Evolutionary conservation across 495 filamentous ascomycete genomes (phyloP), one percentile per base, ranked within the genome.

Genomic region (Ascobolus immersus): DNA sequence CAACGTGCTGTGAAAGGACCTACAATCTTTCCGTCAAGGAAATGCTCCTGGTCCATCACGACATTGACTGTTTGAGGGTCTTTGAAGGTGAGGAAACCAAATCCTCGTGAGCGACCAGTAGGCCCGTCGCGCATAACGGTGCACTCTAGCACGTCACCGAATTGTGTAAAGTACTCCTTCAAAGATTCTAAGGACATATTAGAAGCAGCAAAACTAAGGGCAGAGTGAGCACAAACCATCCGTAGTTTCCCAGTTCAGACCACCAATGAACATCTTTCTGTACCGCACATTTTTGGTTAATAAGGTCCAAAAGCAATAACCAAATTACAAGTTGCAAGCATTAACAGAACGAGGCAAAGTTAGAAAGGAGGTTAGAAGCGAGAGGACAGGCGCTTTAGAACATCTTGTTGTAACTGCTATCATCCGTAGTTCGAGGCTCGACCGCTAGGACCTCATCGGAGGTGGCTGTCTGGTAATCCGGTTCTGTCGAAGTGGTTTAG

Each of bases 211-310:
- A 27, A n/a, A 11, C 25, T n/a, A 11, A 11, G 25, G 25, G 14
- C 14, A 14, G 15, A 31, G 36, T 45, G 17, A 10, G 25, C 35
- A 49, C 77, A 62, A 75, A 96, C 86, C 74, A 57, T 96, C 86
- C 31, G 86, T 93, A 18, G 86, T 96, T 54, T 96, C 86, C 86
- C 86, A 96, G 51, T 96, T 96, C 42, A 96, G 59, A 12, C 86
- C 86, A 44, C 86, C 86, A 58, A 96, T 96, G 45, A 96, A 96
- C 86, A 96, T 96, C 58, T 96, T 96, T 44, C 86, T 96, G 28
- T 43, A 43, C 32, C 25, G 28, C n/a, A n/a, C n/a, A n/a, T n/a
- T n/a, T n/a, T n/a, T n/a, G n/a, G n/a, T n/a, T n/a, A n/a, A n/a
- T n/a, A n/a, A n/a, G n/a, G n/a, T n/a, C n/a, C n/a, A n/a, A n/a